phyloP scores from a whole-genome alignment of 225 moss, liverwort and hornwort species.

The Anthoceros angustus region DNA sequence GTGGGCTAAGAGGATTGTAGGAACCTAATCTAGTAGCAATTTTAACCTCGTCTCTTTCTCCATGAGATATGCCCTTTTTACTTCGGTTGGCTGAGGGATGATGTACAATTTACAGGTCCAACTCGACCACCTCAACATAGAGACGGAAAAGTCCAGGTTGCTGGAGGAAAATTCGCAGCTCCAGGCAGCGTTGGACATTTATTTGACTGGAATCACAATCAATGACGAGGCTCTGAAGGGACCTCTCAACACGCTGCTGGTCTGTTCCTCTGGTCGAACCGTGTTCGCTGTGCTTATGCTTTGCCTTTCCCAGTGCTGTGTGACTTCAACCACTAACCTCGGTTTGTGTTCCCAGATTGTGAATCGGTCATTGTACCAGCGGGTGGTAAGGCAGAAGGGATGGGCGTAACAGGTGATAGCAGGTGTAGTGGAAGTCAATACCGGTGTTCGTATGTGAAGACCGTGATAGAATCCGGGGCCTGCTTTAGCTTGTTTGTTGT shows the following conservation, averaged over 20 bases:
- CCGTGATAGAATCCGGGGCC: too few species aligned
- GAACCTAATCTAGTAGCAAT: not conserved
- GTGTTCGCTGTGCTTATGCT: not conserved
- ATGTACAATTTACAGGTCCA: conserved; percentile 23
- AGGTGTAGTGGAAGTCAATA: too few species aligned
- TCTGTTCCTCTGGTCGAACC: not conserved
- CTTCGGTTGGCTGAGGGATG: too few species aligned
- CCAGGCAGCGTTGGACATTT: conserved; percentile 26
- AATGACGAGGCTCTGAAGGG: conserved; percentile 12
- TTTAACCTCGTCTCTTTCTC: not conserved
- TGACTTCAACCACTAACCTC: not conserved
- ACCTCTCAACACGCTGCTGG: not conserved
- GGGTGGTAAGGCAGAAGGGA: not conserved
- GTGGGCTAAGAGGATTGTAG: not conserved
- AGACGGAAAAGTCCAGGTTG: conserved; percentile 43
- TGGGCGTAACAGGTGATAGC: too few species aligned
- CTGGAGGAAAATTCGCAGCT: conserved; percentile 43
- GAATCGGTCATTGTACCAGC: conserved; percentile 1
- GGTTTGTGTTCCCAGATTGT: not conserved
- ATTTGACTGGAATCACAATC: conserved; percentile 40
- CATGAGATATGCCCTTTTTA: not conserved
- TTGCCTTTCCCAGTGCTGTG: not conserved
- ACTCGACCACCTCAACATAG: conserved; percentile 72
- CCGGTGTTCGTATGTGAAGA: too few species aligned
- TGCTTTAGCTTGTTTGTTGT: too few species aligned